A percentile compares a stretch with the other conserved stretches of the same genome.
Conservation (phyloP, 1,284 basidiomycete genomes). For the Boletus semigastroideus region DNA sequence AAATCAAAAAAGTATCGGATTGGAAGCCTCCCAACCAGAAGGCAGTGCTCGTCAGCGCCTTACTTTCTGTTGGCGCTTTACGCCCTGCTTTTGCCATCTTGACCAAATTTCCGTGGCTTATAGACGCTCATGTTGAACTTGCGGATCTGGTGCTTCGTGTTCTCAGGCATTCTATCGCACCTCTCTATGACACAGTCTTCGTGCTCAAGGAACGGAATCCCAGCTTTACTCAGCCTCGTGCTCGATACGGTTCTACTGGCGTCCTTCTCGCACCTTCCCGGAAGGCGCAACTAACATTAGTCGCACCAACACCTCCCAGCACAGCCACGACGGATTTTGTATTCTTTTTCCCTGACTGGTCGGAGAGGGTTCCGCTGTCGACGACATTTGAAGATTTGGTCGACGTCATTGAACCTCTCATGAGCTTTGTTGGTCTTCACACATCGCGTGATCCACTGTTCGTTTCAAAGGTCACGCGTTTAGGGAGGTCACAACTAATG, state of each 20-base stretch:
- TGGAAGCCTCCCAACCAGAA: conserved; percentile 76
- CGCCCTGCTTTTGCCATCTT: conserved; percentile 78
- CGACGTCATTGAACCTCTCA: conserved; percentile 71
- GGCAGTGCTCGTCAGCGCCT: conserved; percentile 74
- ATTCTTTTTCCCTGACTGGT: conserved; percentile 90
- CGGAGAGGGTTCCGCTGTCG: conserved; percentile 67
- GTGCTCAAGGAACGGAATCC: conserved; percentile 54
- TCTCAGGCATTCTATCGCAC: conserved; percentile 64
- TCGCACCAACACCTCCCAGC: conserved; percentile 74
- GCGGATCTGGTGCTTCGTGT: conserved; percentile 83
- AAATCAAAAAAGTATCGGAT: conserved; percentile 46
- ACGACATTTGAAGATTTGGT: conserved; percentile 65
- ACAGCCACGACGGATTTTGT: conserved; percentile 72
- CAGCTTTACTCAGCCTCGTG: conserved; percentile 60
- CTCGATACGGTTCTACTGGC: conserved; percentile 61
- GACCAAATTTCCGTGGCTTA: conserved; percentile 83
- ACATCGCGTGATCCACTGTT: conserved; percentile 69
- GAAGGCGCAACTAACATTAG: conserved; percentile 63
- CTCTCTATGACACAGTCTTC: conserved; percentile 61
- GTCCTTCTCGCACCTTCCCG: conserved; percentile 49
- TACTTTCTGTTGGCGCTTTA: conserved; percentile 85
- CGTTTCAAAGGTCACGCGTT: conserved; percentile 59
- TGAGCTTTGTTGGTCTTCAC: conserved; percentile 75
- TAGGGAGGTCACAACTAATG: conserved; percentile 52
- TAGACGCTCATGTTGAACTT: conserved; percentile 78